Evolutionary conservation across 2,329 filamentous ascomycete genomes (phyloP).

Genomic region (Lachnellula occidentalis): DNA sequence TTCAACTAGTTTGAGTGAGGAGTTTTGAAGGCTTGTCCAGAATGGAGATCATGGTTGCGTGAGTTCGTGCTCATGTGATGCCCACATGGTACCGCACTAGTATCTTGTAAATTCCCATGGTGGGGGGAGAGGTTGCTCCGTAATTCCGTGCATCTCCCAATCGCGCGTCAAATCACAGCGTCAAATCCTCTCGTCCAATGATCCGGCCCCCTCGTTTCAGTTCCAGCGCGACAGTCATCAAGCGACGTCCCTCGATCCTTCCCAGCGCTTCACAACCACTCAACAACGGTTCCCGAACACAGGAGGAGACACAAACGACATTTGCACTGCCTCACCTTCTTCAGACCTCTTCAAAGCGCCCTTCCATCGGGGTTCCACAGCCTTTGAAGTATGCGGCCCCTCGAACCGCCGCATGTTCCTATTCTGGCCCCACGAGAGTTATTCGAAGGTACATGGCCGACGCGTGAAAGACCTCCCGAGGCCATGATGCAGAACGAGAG

Average conservation of each 20-base stretch:
- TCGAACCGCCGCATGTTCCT: constrained; percentile 22
- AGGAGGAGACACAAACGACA: constrained; percentile 8
- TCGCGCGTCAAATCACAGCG: constrained; percentile 7
- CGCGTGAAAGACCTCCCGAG: constrained; percentile 12
- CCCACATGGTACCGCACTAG: not conserved
- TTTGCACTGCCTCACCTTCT: constrained; percentile 20
- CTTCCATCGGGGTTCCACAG: not conserved
- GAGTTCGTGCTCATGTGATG: not conserved
- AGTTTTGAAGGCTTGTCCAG: not conserved
- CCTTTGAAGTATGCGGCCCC: constrained; percentile 18
- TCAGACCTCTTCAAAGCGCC: constrained; percentile 11
- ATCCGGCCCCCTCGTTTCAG: constrained; percentile 1
- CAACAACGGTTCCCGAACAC: constrained; percentile 8
- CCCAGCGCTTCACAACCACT: constrained; percentile 25
- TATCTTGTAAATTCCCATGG: not conserved
- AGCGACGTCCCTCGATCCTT: constrained; percentile 8
- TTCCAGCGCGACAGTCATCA: constrained; percentile 5
- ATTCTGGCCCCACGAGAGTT: constrained; percentile 15
- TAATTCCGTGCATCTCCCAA: constrained; percentile 1
- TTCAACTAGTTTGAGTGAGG: not conserved
- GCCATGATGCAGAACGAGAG: not conserved
- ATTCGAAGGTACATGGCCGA: constrained; percentile 30
- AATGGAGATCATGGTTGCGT: too few relatives aligned
- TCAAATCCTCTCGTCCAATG: not conserved
- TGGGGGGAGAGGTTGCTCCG: too few relatives aligned